A percentile compares a stretch with the other conserved stretches of the same genome.
Conservation (phyloP, 495 filamentous ascomycete genomes). For the Pseudomonodictys pantanalensis region DNA sequence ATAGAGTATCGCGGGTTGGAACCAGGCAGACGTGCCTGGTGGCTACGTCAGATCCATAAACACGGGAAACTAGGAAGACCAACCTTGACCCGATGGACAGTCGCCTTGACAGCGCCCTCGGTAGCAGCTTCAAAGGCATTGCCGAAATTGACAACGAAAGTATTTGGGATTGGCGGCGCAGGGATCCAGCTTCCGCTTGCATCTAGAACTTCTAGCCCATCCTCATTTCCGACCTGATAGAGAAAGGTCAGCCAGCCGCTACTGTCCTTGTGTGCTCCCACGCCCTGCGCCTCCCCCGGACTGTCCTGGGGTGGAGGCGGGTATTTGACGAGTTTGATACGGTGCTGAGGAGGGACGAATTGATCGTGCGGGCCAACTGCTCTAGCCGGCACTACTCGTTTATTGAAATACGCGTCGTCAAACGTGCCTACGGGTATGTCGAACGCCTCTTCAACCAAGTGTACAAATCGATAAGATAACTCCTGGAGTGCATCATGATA, state of each 20-base stretch:
- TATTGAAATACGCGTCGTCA: no score
- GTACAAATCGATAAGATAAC: conserved; percentile 50
- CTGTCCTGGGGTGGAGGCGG: conserved; percentile 32
- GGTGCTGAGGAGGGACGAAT: conserved; percentile 47
- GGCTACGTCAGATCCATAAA: no score
- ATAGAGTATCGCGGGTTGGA: conserved; percentile 34
- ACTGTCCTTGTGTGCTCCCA: conserved; percentile 57
- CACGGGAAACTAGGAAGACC: no score
- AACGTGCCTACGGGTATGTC: conserved; percentile 46
- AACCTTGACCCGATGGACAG: conserved; percentile 48
- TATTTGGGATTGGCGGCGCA: conserved; percentile 48
- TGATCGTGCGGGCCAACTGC: neutral
- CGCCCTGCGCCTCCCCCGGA: conserved; percentile 42
- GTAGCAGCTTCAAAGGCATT: conserved; percentile 59
- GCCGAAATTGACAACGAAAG: conserved; percentile 57
- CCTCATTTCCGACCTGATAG: conserved; percentile 49
- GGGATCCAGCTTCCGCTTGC: conserved; percentile 49
- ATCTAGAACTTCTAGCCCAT: conserved; percentile 52
- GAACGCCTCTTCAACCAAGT: conserved; percentile 52
- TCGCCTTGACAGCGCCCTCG: conserved; percentile 51
- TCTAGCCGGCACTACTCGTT: conserved; percentile 33
- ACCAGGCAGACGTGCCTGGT: conserved; percentile 17
- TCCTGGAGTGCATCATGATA: conserved; percentile 50
- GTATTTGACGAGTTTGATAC: conserved; percentile 55
- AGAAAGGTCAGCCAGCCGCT: conserved; percentile 58